Base-by-base conservation (phyloP, 345 rosid genomes). In the Lepidium aucheri region DNA sequence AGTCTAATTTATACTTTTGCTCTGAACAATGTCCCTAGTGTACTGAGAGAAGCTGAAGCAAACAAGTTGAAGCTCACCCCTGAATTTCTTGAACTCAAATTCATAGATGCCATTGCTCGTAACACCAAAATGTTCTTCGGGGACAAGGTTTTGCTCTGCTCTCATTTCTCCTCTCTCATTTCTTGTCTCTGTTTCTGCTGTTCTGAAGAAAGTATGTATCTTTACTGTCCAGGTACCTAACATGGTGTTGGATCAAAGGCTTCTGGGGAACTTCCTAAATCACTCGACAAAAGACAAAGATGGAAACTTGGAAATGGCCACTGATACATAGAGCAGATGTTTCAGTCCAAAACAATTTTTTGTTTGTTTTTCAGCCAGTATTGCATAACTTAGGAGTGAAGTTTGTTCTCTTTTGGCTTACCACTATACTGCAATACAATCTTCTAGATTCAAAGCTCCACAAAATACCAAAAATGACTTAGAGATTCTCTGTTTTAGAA, bases 101-200 rank as follows among this genome's bases (percentile, higher is more conserved):
- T 92, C 79, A 89, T 87, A 3, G 95, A 89, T 47, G 89, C 96
- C 65, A 89, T 92, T 60, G 88, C 95, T 36, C 79, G 73, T 53
- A 89, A 92, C 77, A 89, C 95, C 53, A 92, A 92, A 74, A 87
- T 85, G 20, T 92, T 85, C 88, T 91, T 87, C 4, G 98, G 96
- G 10, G 85, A 91, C 61, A 91, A 89, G 95, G 98, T 87, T 51
- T 43, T 45, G 9, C 60, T 42, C 53, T 39, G 11, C 22, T 18
- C 54, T 46, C 44, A 16, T 36, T 5, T 26, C 41, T 52, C 2
- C 12, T 13, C 13, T 56, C 53, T 39, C 3, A 16, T 34, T 2
- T 50, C 26, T 66, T 13, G 6, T 53, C 24, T 60, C 62, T 58
- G 56, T 60, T 53, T 60, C 35, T 49, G 14, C 17, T 47, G 18